phyloP scores from a whole-genome alignment of 2,329 filamentous ascomycete species.

The Colletotrichum sublineola region DNA sequence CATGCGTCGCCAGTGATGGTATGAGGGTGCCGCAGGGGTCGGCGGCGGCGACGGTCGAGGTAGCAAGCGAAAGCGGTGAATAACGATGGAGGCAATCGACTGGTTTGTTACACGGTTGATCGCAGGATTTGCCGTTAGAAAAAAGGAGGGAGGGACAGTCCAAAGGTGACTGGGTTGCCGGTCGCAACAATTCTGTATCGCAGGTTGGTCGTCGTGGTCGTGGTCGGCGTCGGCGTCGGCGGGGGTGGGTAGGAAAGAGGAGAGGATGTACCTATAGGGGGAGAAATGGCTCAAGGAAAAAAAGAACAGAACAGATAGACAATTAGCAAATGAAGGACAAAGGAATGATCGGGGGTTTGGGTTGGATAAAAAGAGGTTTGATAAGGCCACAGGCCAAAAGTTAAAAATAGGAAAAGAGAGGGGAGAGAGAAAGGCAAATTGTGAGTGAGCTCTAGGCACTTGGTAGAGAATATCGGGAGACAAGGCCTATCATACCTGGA shows the following conservation, averaged over 20 bases:
- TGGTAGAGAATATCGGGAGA: background rate
- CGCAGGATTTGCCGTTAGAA: background rate
- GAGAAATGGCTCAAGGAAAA: background rate
- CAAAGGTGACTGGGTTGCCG: background rate
- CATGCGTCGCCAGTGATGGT: background rate
- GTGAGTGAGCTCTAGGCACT: too few species aligned
- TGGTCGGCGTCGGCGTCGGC: background rate
- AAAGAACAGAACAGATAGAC: conserved; percentile 5
- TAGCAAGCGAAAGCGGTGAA: background rate
- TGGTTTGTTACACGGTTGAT: background rate
- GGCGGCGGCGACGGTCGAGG: background rate
- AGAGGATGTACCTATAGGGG: background rate
- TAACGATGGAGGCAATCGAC: background rate
- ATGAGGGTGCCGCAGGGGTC: background rate
- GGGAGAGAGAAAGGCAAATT: background rate
- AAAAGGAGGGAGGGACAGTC: background rate
- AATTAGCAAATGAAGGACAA: background rate
- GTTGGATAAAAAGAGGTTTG: background rate
- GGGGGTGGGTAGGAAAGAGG: background rate
- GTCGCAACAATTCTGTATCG: background rate
- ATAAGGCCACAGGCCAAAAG: background rate
- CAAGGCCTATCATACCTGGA: too few species aligned
- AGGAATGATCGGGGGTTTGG: conserved; percentile 16
- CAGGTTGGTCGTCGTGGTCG: background rate
- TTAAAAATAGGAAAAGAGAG: background rate